These are phyloP conservation scores for Pseudogymnoascus destructans DNA, from an alignment of 2,329 filamentous ascomycete genomes.

Conservation along the genomic window DNA sequence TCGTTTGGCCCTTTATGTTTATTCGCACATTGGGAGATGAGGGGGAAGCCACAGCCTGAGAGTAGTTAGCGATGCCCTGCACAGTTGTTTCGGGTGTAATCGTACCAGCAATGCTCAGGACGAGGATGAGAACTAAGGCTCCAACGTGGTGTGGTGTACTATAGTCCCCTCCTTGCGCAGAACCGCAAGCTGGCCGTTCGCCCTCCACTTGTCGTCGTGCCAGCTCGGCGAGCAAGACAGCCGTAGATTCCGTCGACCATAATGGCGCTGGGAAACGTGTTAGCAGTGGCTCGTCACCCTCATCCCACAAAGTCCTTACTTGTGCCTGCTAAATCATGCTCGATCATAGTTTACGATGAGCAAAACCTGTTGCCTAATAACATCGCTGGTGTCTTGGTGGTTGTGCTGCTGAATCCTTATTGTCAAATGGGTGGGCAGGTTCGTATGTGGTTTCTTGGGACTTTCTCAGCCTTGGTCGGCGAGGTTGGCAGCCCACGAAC, in stretches of 20 bases:
- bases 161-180: conserved; percentile 36
- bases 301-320: background rate
- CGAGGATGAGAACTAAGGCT: conserved; percentile 43
- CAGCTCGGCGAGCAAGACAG: conserved; percentile 36
- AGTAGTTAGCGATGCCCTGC: conserved; percentile 11
- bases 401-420: conserved; percentile 2
- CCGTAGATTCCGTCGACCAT: conserved; percentile 20
- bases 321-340: conserved; percentile 8
- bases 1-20: conserved; percentile 18
- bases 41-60: conserved; percentile 26
- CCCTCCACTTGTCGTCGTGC: conserved; percentile 33
- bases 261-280: conserved; percentile 15
- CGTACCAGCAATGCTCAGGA: conserved; percentile 38
- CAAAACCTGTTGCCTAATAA: background rate
- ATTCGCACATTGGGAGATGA: conserved; percentile 24
- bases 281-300: conserved; percentile 2
- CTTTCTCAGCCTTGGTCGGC: conserved; percentile 5
- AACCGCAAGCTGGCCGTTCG: conserved; percentile 38
- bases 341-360: conserved; percentile 10
- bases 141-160: conserved; percentile 43
- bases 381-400: background rate
- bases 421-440: background rate
- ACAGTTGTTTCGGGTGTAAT: background rate
- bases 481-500: background rate
- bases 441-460: background rate